phyloP scores from a whole-genome alignment of 208 protist genomes.

The Wallacemonas rigidus region DNA sequence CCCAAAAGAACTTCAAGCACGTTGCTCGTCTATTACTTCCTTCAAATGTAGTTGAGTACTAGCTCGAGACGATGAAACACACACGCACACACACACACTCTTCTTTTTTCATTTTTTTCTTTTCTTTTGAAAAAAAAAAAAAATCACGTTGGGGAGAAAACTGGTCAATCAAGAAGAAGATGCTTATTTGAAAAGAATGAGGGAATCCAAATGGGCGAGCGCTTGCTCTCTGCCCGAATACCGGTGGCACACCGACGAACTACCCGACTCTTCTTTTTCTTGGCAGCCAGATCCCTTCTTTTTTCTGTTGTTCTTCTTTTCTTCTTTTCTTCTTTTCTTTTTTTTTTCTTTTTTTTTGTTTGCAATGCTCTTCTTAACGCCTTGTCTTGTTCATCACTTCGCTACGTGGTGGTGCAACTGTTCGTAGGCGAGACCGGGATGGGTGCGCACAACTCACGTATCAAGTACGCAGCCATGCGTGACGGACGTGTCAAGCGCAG shows the following conservation, averaged over 20 bases:
- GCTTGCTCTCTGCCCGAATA: too few relatives aligned
- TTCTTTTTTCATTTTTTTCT: conserved; percentile 21
- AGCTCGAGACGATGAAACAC: conserved; percentile 12
- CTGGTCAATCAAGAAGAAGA: too few relatives aligned
- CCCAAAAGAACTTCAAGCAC: too few relatives aligned
- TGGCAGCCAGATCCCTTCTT: not conserved
- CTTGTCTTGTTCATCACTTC: too few relatives aligned
- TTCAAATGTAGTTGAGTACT: not conserved
- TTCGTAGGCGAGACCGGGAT: too few relatives aligned
- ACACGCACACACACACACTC: not conserved
- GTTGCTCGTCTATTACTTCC: conserved; percentile 1
- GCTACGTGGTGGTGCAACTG: too few relatives aligned
- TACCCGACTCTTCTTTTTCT: not conserved
- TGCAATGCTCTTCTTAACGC: conserved; percentile 11
- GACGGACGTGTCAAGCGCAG: too few relatives aligned
- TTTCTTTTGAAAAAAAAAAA: not conserved
- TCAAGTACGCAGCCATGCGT: too few relatives aligned
- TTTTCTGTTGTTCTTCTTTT: conserved; percentile 6
- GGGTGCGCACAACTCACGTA: too few relatives aligned
- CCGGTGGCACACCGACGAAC: not conserved
- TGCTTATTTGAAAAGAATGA: too few relatives aligned
- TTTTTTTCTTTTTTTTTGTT: not conserved
- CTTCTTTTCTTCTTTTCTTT: not conserved
- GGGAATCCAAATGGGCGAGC: too few relatives aligned
- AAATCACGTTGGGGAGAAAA: too few relatives aligned